Evolutionary conservation across 1,284 basidiomycete genomes (phyloP).

Genomic region (Thecaphora thlaspeos): DNA sequence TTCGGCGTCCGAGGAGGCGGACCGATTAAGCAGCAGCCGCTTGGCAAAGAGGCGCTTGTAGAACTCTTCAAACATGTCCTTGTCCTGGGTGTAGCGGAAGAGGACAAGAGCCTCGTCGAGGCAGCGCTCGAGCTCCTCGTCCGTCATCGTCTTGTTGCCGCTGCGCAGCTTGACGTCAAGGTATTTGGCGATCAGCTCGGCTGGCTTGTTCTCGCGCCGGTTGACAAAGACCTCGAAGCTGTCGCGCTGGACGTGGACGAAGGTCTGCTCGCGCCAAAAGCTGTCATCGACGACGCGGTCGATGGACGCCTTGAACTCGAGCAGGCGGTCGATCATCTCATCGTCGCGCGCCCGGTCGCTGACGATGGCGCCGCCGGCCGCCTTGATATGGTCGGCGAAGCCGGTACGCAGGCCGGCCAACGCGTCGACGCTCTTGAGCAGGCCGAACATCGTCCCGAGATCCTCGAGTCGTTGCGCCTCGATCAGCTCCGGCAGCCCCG

Average conservation of each 20-base stretch:
- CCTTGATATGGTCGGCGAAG: slow-evolving; percentile 38
- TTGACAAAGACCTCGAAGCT: slow-evolving; percentile 82
- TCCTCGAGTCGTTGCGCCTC: slow-evolving; percentile 11
- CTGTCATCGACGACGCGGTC: slow-evolving; percentile 29
- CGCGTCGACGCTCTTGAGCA: slow-evolving; percentile 27
- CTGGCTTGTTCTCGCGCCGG: slow-evolving; percentile 78
- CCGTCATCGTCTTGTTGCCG: slow-evolving; percentile 73
- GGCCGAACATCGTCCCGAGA: slow-evolving; percentile 24
- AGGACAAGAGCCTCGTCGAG: slow-evolving; percentile 77
- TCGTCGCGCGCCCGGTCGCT: slow-evolving; percentile 43
- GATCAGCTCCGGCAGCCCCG: slow-evolving; percentile 34
- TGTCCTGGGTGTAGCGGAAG: slow-evolving; percentile 73
- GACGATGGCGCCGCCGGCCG: slow-evolving; percentile 36
- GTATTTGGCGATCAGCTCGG: slow-evolving; percentile 91
- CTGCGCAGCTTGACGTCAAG: slow-evolving; percentile 81
- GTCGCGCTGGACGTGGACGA: slow-evolving; percentile 62
- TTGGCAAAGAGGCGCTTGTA: slow-evolving; percentile 88
- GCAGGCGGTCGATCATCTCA: slow-evolving; percentile 48
- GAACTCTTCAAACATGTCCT: slow-evolving; percentile 70
- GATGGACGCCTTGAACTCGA: slow-evolving; percentile 40
- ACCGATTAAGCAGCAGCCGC: slow-evolving; percentile 78
- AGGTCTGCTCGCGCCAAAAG: slow-evolving; percentile 45
- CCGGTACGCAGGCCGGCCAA: slow-evolving; percentile 29
- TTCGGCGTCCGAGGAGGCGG: slow-evolving; percentile 89
- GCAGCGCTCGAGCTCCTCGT: slow-evolving; percentile 69